Conservation (phyloP, 2,329 filamentous ascomycete species). For the Fusarium subglutinans region DNA sequence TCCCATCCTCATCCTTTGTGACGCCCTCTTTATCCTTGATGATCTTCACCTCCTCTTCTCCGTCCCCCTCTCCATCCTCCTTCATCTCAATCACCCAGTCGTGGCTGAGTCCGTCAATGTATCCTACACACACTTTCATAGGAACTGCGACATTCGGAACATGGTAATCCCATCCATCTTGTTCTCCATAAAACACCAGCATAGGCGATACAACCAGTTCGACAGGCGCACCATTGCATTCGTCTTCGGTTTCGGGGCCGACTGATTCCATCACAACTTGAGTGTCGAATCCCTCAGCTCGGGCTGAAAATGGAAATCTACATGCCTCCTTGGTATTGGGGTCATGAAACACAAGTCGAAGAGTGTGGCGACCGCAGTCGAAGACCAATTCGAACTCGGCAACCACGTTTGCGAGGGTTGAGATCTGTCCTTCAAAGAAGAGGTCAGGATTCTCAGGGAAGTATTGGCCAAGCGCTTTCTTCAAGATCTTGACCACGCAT, state of each 20-base stretch:
- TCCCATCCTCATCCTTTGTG: background rate
- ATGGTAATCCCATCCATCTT: background rate
- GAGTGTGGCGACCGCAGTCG: rapidly evolving
- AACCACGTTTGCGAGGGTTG: rapidly evolving
- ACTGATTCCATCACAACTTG: background rate
- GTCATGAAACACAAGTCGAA: background rate
- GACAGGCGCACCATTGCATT: background rate
- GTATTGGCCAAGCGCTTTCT: background rate
- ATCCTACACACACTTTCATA: background rate
- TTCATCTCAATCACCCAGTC: background rate
- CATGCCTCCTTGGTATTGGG: background rate
- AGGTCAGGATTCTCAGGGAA: background rate
- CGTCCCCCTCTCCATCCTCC: background rate
- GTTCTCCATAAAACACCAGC: rapidly evolving
- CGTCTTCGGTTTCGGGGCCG: rapidly evolving
- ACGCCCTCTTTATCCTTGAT: background rate
- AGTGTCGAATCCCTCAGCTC: background rate
- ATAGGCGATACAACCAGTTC: background rate
- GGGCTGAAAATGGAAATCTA: background rate
- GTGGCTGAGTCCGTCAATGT: rapidly evolving
- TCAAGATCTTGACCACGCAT: background rate
- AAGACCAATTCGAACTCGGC: rapidly evolving
- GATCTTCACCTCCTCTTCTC: background rate
- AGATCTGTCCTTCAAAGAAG: rapidly evolving
- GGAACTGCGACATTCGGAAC: rapidly evolving